Conservation (phyloP, 176 grass and related monocot genomes). For the Aegilops bicornis region DNA sequence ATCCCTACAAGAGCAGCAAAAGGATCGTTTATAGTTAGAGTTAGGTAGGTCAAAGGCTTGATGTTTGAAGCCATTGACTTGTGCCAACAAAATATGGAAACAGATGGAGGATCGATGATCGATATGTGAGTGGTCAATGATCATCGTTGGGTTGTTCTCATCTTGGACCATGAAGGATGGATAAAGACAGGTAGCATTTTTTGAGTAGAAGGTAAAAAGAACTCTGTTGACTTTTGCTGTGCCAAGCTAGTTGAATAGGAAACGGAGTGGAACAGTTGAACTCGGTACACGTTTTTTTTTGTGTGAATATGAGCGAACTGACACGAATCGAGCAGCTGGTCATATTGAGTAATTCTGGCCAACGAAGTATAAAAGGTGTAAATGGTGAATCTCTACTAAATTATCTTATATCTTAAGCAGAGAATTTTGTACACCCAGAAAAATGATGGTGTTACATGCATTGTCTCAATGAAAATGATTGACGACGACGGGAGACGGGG, state of each 20-base stretch:
- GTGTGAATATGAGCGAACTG: neutral
- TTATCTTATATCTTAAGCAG: too few species aligned
- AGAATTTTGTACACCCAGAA: too few species aligned
- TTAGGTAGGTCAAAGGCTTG: slow-evolving; percentile 36
- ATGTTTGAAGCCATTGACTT: slow-evolving; percentile 47
- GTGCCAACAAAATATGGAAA: neutral
- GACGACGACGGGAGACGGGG: too few species aligned
- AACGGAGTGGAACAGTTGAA: neutral
- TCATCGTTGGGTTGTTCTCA: slow-evolving; percentile 29
- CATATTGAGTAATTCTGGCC: too few species aligned
- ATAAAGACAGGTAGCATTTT: neutral
- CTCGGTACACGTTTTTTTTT: neutral
- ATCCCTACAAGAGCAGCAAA: slow-evolving; percentile 19
- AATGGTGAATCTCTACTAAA: too few species aligned
- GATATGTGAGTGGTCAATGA: slow-evolving; percentile 9
- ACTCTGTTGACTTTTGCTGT: slow-evolving; percentile 28
- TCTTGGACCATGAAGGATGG: neutral
- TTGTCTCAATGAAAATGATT: too few species aligned
- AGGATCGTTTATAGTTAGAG: slow-evolving; percentile 23
- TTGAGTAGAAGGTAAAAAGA: neutral
- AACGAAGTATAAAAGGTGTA: too few species aligned
- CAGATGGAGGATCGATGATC: neutral
- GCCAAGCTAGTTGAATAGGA: neutral
- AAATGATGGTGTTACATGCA: too few species aligned
- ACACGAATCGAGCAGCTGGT: too few species aligned